Base-by-base conservation (phyloP, 805 yeast genomes). In the Kodamaea restingae region DNA sequence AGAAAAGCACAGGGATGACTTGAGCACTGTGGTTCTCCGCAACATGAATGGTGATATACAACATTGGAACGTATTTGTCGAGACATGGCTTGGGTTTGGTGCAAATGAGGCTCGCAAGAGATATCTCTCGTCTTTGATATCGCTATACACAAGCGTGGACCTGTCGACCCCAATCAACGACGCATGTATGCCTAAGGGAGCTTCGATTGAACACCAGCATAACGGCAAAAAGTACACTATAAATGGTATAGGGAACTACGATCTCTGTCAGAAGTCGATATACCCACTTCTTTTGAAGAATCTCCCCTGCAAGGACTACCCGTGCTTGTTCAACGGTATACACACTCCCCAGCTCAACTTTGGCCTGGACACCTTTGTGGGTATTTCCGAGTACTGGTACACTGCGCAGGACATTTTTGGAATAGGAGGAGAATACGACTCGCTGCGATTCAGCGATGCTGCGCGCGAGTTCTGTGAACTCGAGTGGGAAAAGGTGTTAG, bases 31-130 rank as follows among this genome's bases (percentile, higher is more conserved):
- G 2, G 68, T 72, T 11, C 63, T 93, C 41, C 73, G 88, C 40
- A 81, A 77, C 36, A 59, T 82, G 18, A 76, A 83, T 51, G 97
- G 98, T 17, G 71, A 71, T 2, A 50, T 75, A 2, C 88, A 84
- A 46, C 68, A 72, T 32, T 91, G 95, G 95, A 73, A 80, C 28
- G 83, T 93, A 0, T 93, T 88, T 64, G 97, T 93, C 4, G 84
- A 93, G 25, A 88, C 98, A 0, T 93, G 98, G 98, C 71, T 93
- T 8, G 98, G 98, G 0, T 93, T 87, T 63, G 98, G 98, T 9
- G 98, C 98, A 2, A 93, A 93, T 52, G 88, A 91, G 56, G 97
- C 98, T 7, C 70, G 95, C 30, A 71, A 68, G 39, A 67, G 98
- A 44, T 85, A 84, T 55, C 63, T 87, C 33, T 68, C 68, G 25